Evolutionary conservation across 176 grass and related monocot genomes (phyloP).

Genomic region (Zea luxurians): DNA sequence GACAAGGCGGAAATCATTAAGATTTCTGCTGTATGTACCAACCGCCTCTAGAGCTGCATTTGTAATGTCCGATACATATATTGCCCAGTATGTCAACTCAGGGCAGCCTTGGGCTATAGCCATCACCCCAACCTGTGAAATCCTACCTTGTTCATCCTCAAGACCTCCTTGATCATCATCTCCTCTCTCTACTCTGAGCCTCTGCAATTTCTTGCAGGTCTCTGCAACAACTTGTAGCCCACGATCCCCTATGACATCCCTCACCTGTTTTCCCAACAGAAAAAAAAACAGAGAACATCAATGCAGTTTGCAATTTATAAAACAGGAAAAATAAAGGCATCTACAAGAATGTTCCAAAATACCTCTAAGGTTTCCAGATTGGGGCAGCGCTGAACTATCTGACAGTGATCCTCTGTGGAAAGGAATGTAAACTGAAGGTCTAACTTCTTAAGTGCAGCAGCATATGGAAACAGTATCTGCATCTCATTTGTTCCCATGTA

Average conservation of each 20-base stretch:
- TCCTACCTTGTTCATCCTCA: constrained; percentile 79
- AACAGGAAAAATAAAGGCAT: constrained; percentile 34
- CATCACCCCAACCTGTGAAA: constrained; percentile 75
- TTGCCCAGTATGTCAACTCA: constrained; percentile 71
- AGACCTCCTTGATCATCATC: constrained; percentile 80
- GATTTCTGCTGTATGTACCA: constrained; percentile 69
- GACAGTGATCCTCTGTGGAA: constrained; percentile 85
- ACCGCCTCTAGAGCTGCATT: constrained; percentile 88
- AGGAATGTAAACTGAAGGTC: constrained; percentile 88
- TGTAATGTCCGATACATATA: constrained; percentile 90
- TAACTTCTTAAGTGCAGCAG: constrained; percentile 71
- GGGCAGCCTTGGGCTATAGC: constrained; percentile 76
- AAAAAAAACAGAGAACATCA: background rate
- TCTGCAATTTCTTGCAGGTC: constrained; percentile 90
- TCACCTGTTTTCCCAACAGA: constrained; percentile 56
- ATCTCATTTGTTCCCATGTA: constrained; percentile 77
- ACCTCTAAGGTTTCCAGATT: constrained; percentile 92
- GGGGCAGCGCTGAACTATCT: constrained; percentile 86
- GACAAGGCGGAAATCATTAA: constrained; percentile 94
- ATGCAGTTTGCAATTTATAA: constrained; percentile 23
- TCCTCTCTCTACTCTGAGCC: constrained; percentile 90
- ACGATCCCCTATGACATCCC: constrained; percentile 87
- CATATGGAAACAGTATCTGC: constrained; percentile 84
- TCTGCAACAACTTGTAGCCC: constrained; percentile 80
- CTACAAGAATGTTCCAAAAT: constrained; percentile 27